Conservation (phyloP, 257 asterid species). For the Nicotiana sylvestris region DNA sequence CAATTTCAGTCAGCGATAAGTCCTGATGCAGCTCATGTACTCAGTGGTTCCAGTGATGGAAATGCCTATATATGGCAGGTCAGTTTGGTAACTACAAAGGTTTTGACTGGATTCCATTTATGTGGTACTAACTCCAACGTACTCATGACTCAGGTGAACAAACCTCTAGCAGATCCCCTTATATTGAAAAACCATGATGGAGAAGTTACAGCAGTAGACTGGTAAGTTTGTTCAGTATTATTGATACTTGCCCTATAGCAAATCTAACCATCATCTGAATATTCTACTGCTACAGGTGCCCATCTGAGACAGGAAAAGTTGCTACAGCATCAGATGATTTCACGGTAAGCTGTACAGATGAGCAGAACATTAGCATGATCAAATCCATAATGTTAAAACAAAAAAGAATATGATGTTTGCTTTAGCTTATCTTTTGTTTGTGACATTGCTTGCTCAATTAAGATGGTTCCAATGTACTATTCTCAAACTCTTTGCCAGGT, state of each 20-base stretch:
- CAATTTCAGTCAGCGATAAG: constrained; percentile 68
- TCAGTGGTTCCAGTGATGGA: constrained; percentile 92
- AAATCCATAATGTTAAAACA: not conserved
- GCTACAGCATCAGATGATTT: constrained; percentile 93
- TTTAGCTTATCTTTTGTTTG: not conserved
- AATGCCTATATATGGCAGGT: constrained; percentile 93
- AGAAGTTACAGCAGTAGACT: constrained; percentile 88
- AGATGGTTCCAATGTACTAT: not conserved
- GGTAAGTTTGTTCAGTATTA: constrained; percentile 37
- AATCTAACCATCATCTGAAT: constrained; percentile 7
- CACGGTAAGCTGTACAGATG: constrained; percentile 53
- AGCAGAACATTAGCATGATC: not conserved
- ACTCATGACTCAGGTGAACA: constrained; percentile 47
- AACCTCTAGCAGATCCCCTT: constrained; percentile 59
- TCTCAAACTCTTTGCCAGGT: constrained; percentile 35
- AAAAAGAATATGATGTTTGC: not conserved
- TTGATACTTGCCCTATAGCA: not conserved
- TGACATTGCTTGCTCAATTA: not conserved
- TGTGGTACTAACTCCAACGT: not conserved
- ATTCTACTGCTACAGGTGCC: constrained; percentile 53
- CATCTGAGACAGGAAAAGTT: constrained; percentile 70
- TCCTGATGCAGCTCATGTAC: constrained; percentile 87
- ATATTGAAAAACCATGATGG: constrained; percentile 65
- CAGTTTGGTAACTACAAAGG: constrained; percentile 5
- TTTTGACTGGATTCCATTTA: not conserved